A percentile compares a stretch with the other conserved stretches of the same genome.
These are phyloP conservation scores for Calonectria pseudoreteaudii DNA, from an alignment of 2,329 filamentous ascomycete species.

Conservation along the genomic window DNA sequence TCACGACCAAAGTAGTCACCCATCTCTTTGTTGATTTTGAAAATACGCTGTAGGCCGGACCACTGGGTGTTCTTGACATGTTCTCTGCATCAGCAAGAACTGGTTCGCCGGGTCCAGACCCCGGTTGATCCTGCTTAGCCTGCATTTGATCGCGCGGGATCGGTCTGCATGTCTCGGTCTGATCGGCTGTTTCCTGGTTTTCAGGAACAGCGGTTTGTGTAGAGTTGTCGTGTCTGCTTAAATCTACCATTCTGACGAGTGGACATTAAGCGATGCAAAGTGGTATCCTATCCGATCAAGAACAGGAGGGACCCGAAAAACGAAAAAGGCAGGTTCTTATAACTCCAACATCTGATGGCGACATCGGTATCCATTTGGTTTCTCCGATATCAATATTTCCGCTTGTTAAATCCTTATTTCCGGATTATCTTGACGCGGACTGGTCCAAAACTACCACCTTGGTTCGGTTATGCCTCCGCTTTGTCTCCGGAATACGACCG, in stretches of 20 bases:
- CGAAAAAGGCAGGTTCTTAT: constrained; percentile 29
- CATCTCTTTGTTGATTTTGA: constrained; percentile 58
- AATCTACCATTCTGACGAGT: constrained; percentile 24
- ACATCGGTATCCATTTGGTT: constrained; percentile 34
- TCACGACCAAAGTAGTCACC: constrained; percentile 64
- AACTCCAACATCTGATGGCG: constrained; percentile 30
- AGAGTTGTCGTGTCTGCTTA: constrained; percentile 20
- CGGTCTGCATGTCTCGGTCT: constrained; percentile 6
- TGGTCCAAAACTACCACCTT: constrained; percentile 13
- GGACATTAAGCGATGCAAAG: background rate
- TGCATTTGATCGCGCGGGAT: constrained; percentile 19
- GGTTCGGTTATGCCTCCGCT: constrained; percentile 22
- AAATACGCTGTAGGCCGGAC: constrained; percentile 46
- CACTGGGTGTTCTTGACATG: constrained; percentile 34
- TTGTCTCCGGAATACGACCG: constrained; percentile 27
- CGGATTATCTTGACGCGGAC: constrained; percentile 20
- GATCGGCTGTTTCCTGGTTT: constrained; percentile 19
- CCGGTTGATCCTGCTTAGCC: constrained; percentile 1
- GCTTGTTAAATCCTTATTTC: constrained; percentile 33
- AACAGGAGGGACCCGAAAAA: constrained; percentile 15
- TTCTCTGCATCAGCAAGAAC: constrained; percentile 34
- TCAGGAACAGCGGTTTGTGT: background rate
- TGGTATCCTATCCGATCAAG: background rate
- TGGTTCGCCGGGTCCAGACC: constrained; percentile 12
- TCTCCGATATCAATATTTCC: constrained; percentile 34